Conservation (phyloP, 2,329 filamentous ascomycete species). For the Aspergillus pseudoviridinutans region DNA sequence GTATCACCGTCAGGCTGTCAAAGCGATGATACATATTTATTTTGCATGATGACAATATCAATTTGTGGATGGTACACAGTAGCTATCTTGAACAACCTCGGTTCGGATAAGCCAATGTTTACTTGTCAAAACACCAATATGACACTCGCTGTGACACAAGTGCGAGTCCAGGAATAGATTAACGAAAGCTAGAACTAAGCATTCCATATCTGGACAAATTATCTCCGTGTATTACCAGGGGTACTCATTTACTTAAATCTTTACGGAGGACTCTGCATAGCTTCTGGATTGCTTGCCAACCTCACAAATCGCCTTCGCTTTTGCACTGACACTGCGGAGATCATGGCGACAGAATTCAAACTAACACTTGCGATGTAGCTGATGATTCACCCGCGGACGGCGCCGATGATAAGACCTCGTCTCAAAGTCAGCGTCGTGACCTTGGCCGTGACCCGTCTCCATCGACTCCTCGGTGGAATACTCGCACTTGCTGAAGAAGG, state of each 20-base stretch:
- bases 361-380: not conserved
- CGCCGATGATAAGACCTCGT: slow-evolving; percentile 1
- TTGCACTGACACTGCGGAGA: not conserved
- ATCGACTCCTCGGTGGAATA: not conserved
- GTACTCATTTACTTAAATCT: too few species aligned
- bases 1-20: too few species aligned
- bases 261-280: not conserved
- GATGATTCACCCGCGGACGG: not conserved
- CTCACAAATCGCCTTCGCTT: not conserved
- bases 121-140: not conserved
- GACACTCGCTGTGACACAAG: not conserved
- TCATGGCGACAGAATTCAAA: not conserved
- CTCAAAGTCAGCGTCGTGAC: not conserved
- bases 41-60: not conserved
- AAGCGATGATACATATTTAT: not conserved
- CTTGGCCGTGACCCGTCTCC: not conserved
- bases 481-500: not conserved
- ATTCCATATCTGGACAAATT: too few species aligned
- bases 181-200: too few species aligned
- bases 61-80: not conserved
- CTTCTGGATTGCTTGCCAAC: not conserved
- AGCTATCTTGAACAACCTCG: not conserved
- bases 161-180: not conserved
- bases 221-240: too few species aligned
- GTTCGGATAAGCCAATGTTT: not conserved